Base-by-base conservation (phyloP, 2,329 filamentous ascomycete species). In the Trichothecium sympodiale region DNA sequence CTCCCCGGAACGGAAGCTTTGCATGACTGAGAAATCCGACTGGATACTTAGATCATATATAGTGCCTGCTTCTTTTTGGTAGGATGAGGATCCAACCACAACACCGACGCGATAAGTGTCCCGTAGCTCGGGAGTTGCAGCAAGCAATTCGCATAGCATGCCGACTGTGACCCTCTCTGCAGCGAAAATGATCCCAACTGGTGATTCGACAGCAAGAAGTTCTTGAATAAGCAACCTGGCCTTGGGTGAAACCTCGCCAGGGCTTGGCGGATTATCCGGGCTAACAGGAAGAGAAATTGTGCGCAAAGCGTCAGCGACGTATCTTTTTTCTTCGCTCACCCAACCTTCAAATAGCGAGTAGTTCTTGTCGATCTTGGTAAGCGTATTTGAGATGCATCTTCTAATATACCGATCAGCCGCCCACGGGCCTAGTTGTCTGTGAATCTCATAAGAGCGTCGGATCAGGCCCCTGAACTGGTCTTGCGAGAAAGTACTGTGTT, bases 181-280 rank as follows among this genome's bases (percentile, higher is more conserved):
- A 17, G 74, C 81, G 44, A 88, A 88, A 1, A 87, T 56, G 13
- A 88, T 76, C 0, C 77, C 76, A 4, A 70, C 65, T 0, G 43
- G 28, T 0, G 64, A 54, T 2, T 67, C 53, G 10, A 58, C 51
- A 2, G 49, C 47, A 2, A 72, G 43, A 13, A 81, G 65, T 4
- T 71, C 57, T 4, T 54, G 38, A 3, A 85, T 53, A 13, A 88
- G 59, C 5, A 58, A 53, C 14, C 51, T 46, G 3, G 73, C 61
- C 47, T 86, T 85, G n/a, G 67, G 49, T 0, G 80, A 77, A 1
- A 80, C 36, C 6, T 58, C 46, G 3, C 37, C 16, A 2, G 30
- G n/a, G 2, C 28, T 30, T 5, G 42, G 42, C 5, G 48, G 43
- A n/a, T 40, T 27, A 2, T 43, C 27, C 12, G 46, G 42, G 1